phyloP scores from a whole-genome alignment of 169 alveolate genomes.

The Eimeria acervulina region DNA sequence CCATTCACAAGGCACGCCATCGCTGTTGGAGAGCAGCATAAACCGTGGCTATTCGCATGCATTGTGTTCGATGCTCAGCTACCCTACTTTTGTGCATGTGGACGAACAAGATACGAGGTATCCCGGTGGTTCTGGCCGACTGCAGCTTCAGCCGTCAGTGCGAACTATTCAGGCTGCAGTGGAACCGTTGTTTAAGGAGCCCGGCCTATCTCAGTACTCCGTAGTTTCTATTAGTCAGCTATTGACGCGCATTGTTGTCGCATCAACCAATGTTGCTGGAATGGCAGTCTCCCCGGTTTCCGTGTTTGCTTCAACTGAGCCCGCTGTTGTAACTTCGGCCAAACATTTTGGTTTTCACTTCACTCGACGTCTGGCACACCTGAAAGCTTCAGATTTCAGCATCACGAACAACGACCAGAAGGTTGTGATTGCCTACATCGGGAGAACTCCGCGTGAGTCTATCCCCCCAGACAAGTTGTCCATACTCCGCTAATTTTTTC shows the following conservation, averaged over 20 bases:
- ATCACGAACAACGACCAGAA: constrained; percentile 55
- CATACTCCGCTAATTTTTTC: neutral
- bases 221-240: constrained; percentile 64
- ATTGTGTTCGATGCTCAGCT: constrained; percentile 23
- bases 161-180: constrained; percentile 72
- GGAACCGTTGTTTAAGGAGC: constrained; percentile 70
- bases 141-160: constrained; percentile 78
- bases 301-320: constrained; percentile 66
- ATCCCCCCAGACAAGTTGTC: neutral
- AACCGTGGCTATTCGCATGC: neutral
- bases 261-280: constrained; percentile 73
- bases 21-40: neutral
- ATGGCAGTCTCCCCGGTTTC: constrained; percentile 69
- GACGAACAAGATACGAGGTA: constrained; percentile 66
- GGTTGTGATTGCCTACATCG: constrained; percentile 60
- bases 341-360: constrained; percentile 77
- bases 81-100: constrained; percentile 71
- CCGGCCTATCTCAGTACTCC: constrained; percentile 57
- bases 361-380: constrained; percentile 65
- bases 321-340: constrained; percentile 63
- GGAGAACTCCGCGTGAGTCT: constrained; percentile 58
- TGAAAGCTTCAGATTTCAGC: constrained; percentile 65
- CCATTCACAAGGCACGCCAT: neutral
- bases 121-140: constrained; percentile 61
- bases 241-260: constrained; percentile 58